These are phyloP conservation scores for Hypoxylon sp. DNA, from an alignment of 2,329 filamentous ascomycete genomes.

Conservation along the genomic window DNA sequence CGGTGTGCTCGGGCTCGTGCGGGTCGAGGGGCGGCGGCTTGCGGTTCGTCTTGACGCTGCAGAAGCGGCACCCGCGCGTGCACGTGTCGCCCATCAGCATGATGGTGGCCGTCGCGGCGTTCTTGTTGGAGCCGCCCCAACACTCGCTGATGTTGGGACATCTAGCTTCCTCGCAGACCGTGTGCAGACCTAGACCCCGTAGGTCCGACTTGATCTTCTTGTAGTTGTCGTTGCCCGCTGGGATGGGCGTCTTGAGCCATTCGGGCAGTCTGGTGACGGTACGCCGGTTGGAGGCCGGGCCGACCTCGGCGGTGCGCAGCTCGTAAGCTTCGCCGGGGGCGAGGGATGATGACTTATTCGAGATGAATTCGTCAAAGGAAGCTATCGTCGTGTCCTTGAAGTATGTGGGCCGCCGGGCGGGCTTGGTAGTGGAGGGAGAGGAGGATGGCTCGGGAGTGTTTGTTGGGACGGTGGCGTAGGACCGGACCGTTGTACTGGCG, in stretches of 20 bases:
- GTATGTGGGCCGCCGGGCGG: constrained; percentile 63
- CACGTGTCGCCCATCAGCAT: constrained; percentile 99
- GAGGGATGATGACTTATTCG: constrained; percentile 60
- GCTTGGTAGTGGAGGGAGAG: constrained; percentile 50
- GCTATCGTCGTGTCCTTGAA: constrained; percentile 72
- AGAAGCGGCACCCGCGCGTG: constrained; percentile 96
- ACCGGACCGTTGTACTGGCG: constrained; percentile 33
- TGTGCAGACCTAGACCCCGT: constrained; percentile 89
- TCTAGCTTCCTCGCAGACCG: constrained; percentile 96
- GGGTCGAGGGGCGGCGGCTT: constrained; percentile 85
- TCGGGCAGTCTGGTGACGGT: constrained; percentile 83
- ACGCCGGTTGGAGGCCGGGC: constrained; percentile 72
- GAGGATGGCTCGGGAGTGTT: constrained; percentile 47
- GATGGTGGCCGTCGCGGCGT: constrained; percentile 94
- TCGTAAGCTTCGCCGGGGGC: constrained; percentile 70
- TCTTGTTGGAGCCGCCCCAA: constrained; percentile 93
- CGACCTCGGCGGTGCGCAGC: constrained; percentile 74
- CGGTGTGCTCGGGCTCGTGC: constrained; percentile 96
- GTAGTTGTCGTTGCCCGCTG: constrained; percentile 83
- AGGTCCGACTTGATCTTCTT: constrained; percentile 96
- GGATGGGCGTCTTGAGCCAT: constrained; percentile 98
- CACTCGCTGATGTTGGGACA: constrained; percentile 99
- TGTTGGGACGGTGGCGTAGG: constrained; percentile 53
- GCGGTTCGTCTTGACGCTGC: constrained; percentile 91
- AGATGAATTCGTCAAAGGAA: constrained; percentile 72